Evolutionary conservation across 1,284 basidiomycete genomes (phyloP), one percentile per base, ranked within the genome.

Genomic region (Ustilago bromivora): DNA sequence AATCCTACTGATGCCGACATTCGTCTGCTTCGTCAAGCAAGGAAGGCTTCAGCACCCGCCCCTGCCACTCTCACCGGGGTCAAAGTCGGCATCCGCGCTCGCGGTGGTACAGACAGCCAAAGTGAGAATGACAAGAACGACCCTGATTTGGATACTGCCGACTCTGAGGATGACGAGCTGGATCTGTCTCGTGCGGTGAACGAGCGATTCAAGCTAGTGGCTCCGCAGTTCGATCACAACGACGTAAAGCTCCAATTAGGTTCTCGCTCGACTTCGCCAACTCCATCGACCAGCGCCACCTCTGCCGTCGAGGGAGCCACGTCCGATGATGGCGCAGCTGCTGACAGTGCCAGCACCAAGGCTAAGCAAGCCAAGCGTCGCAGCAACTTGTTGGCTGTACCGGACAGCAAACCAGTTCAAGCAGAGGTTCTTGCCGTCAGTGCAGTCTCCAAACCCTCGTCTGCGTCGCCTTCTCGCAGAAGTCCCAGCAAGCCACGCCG

Each of bases 51-150:
- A 36, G 92, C 90, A 77, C 90, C 91, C 0, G 92, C 92, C 0
- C 93, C 93, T 2, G 93, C 93, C 4, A 94, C 92, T 80, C 87
- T 95, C 46, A 94, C 93, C 0, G 93, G 93, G 1, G 92, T 94
- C 76, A 93, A 43, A 92, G 95, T 87, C 88, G 92, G 80, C 88
- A 90, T 82, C 13, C 62, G 73, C 36, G 79, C 79, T 3, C 69
- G 79, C 6, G 82, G 82, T 23, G 76, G 80, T 84, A 69, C 73
- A 1, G 80, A 82, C 46, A 78, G 79, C 55, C 73, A 80, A 57
- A 79, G 80, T 38, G 80, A 76, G 31, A 66, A 73, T 15, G 78
- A 77, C 40, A 74, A 66, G 52, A 66, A 76, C 41, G 71, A 74
- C 28, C 65, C 70, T 0, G 75, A 75, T 23, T 52, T 65, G 32